Evolutionary conservation across 164 flowering plant genomes (phyloP).

Genomic region (Chloranthus sessilifolius): DNA sequence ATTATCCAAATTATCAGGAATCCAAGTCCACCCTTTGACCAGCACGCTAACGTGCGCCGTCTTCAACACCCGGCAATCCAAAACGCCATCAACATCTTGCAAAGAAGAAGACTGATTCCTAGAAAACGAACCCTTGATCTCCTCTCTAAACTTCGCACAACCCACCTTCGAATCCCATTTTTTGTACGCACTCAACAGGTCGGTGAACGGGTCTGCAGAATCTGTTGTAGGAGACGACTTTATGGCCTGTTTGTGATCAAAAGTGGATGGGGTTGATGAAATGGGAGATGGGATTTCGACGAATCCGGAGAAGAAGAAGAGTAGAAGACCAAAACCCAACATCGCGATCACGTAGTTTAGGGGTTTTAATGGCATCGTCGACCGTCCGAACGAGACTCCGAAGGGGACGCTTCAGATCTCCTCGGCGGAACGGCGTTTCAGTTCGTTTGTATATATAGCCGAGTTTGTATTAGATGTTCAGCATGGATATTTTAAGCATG

Average conservation of each 20-base stretch:
- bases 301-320: constrained; percentile 56
- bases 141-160: constrained; percentile 57
- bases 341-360: constrained; percentile 42
- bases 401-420: no score
- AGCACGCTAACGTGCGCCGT: constrained; percentile 70
- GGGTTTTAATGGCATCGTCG: constrained; percentile 57
- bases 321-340: constrained; percentile 39
- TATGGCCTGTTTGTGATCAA: constrained; percentile 2
- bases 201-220: constrained; percentile 52
- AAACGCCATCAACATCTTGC: constrained; percentile 34
- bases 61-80: constrained; percentile 50
- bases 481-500: no score
- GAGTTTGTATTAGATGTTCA: no score
- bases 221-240: not conserved
- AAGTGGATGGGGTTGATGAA: constrained; percentile 28
- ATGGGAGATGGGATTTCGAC: constrained; percentile 47
- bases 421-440: no score
- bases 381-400: no score
- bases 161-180: constrained; percentile 89
- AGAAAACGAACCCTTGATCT: constrained; percentile 19
- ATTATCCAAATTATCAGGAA: constrained; percentile 96
- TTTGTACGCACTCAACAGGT: constrained; percentile 57
- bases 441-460: no score
- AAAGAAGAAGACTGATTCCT: constrained; percentile 31
- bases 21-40: constrained; percentile 99